These are phyloP conservation scores for Talaromyces sp. DNA, from an alignment of 2,329 filamentous ascomycete genomes.

Conservation along the genomic window DNA sequence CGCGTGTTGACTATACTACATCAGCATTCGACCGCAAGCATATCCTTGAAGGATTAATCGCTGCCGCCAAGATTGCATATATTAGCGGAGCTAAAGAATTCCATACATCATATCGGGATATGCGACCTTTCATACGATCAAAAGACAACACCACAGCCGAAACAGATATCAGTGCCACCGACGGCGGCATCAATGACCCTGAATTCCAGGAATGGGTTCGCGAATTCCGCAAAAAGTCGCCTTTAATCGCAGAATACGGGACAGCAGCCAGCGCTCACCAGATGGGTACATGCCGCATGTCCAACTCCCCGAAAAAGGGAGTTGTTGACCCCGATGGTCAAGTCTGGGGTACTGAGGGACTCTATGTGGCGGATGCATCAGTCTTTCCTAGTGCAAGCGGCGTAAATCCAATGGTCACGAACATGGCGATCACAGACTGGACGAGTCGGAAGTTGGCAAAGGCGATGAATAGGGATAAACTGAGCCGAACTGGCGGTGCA, in stretches of 20 bases:
- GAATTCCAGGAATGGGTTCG: conserved; percentile 57
- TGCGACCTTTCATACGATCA: conserved; percentile 62
- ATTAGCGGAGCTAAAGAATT: conserved; percentile 80
- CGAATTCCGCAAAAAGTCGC: conserved; percentile 46
- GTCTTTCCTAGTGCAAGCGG: conserved; percentile 53
- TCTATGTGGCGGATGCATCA: conserved; percentile 52
- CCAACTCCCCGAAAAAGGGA: conserved; percentile 39
- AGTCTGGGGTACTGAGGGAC: conserved; percentile 48
- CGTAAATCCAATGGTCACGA: conserved; percentile 54
- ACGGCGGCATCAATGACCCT: conserved; percentile 53
- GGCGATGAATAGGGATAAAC: conserved; percentile 27
- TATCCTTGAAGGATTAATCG: conserved; percentile 69
- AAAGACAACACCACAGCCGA: conserved; percentile 19
- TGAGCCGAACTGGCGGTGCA: conserved; percentile 12
- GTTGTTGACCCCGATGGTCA: conserved; percentile 48
- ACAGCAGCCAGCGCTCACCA: conserved; percentile 51
- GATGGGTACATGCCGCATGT: conserved; percentile 54
- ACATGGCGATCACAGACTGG: conserved; percentile 52
- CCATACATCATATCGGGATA: conserved; percentile 60
- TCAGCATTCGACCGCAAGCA: conserved; percentile 71
- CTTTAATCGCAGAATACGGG: conserved; percentile 48
- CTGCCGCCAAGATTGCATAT: conserved; percentile 73
- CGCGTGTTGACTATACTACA: conserved; percentile 67
- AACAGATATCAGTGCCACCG: conserved; percentile 26
- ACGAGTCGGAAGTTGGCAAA: conserved; percentile 43